Conservation (phyloP, 306 rosid species). For the Abrus precatorius region DNA sequence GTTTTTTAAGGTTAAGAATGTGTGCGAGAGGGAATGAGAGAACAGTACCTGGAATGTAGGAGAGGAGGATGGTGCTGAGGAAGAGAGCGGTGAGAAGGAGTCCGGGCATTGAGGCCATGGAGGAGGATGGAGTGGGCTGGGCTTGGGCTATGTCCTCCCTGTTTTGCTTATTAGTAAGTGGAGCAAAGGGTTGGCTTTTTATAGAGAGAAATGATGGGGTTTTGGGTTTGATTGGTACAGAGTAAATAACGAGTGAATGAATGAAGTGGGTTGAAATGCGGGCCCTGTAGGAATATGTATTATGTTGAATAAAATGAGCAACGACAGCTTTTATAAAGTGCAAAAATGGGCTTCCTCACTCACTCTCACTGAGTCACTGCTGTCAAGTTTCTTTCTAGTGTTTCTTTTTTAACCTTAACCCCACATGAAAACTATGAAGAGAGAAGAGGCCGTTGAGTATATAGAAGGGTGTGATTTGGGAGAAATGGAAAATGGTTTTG, state of each 20-base stretch:
- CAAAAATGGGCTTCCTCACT: too few relatives aligned
- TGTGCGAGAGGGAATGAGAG: too few relatives aligned
- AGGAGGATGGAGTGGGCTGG: not conserved
- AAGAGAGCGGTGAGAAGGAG: constrained; percentile 52
- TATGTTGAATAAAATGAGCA: too few relatives aligned
- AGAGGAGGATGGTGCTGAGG: constrained; percentile 36
- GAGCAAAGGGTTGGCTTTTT: not conserved
- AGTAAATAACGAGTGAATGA: not conserved
- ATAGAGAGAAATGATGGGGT: not conserved
- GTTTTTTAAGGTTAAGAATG: too few relatives aligned
- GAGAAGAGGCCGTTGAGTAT: too few relatives aligned
- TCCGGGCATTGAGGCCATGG: constrained; percentile 53
- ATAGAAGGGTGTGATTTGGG: not conserved
- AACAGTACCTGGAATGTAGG: not conserved
- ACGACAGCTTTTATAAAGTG: not conserved
- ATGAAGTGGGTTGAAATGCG: not conserved
- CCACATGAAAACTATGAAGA: too few relatives aligned
- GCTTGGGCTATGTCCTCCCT: too few relatives aligned
- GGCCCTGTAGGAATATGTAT: not conserved
- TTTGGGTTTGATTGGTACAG: not conserved
- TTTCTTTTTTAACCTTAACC: too few relatives aligned
- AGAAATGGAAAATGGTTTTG: not conserved
- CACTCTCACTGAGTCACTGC: too few relatives aligned
- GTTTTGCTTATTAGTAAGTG: not conserved
- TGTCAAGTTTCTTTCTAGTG: too few relatives aligned